phyloP scores from a whole-genome alignment of 2,329 filamentous ascomycete genomes.

The Ophiostoma triangulosporum region DNA sequence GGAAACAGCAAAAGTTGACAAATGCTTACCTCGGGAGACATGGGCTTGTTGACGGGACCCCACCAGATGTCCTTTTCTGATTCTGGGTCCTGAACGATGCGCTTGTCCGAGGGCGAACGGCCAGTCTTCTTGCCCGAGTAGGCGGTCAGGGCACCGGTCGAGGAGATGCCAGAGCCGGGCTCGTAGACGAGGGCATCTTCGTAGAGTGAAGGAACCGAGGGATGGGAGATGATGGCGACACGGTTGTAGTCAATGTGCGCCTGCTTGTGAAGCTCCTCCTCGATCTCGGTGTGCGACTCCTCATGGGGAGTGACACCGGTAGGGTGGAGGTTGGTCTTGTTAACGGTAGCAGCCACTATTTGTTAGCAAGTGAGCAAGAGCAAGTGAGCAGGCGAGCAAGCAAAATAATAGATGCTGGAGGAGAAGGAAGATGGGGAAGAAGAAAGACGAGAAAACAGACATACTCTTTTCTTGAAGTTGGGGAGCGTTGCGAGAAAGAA shows the following conservation, averaged over 20 bases:
- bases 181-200: conserved; percentile 98
- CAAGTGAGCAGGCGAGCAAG: neutral
- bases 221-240: conserved; percentile 91
- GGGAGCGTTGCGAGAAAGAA: conserved; percentile 21
- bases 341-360: conserved; percentile 42
- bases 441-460: conserved; percentile 9
- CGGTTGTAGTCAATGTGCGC: conserved; percentile 99
- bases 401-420: conserved; percentile 9
- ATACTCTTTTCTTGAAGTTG: conserved; percentile 19
- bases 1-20: neutral
- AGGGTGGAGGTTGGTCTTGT: conserved; percentile 88
- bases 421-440: neutral
- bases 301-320: conserved; percentile 68
- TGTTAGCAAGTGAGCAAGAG: neutral
- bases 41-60: conserved; percentile 99
- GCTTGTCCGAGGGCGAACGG: conserved; percentile 92
- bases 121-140: conserved; percentile 98
- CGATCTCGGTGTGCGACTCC: conserved; percentile 83
- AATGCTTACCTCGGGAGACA: conserved; percentile 81
- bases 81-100: conserved; percentile 80
- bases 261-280: conserved; percentile 93
- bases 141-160: conserved; percentile 83
- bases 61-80: conserved; percentile 95
- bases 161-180: conserved; percentile 93
- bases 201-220: conserved; percentile 88